Evolutionary conservation across 305 asterid genomes (phyloP).

Genomic region (Fraxinus velutina): DNA sequence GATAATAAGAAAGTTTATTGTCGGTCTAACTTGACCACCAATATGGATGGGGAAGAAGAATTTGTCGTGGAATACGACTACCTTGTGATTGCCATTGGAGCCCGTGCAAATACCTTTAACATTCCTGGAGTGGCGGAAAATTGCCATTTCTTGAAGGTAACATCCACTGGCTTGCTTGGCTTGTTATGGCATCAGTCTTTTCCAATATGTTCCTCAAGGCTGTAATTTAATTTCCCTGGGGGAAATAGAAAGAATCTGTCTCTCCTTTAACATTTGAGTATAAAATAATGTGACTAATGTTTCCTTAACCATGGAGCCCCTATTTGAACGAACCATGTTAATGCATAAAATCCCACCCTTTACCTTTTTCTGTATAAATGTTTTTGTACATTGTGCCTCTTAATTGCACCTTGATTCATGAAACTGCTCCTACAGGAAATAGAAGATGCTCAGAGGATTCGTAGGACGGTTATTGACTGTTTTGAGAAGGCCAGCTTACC

Average conservation of each 20-base stretch:
- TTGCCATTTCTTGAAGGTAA: slow-evolving; percentile 80
- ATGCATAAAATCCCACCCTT: slow-evolving; percentile 1
- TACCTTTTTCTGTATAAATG: background rate
- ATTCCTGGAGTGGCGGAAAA: slow-evolving; percentile 93
- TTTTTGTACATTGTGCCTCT: background rate
- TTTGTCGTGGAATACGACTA: slow-evolving; percentile 83
- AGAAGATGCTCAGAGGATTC: slow-evolving; percentile 96
- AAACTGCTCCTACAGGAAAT: slow-evolving; percentile 59
- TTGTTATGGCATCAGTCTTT: background rate
- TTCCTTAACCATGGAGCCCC: slow-evolving; percentile 1
- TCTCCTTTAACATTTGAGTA: slow-evolving; percentile 7
- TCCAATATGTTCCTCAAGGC: background rate
- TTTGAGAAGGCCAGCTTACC: slow-evolving; percentile 87
- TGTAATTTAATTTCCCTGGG: slow-evolving; percentile 4
- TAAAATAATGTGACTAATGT: background rate
- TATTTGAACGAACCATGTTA: background rate
- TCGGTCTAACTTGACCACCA: slow-evolving; percentile 45
- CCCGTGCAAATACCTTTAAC: slow-evolving; percentile 87
- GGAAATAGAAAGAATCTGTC: background rate
- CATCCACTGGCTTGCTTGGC: slow-evolving; percentile 5
- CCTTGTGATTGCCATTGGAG: slow-evolving; percentile 78
- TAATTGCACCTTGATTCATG: slow-evolving; percentile 6
- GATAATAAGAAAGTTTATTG: slow-evolving; percentile 83
- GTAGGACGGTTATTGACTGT: slow-evolving; percentile 74
- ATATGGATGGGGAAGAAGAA: slow-evolving; percentile 60